These are phyloP conservation scores for Botryotinia narcissicola DNA, from an alignment of 2,329 filamentous ascomycete genomes.

Conservation along the genomic window DNA sequence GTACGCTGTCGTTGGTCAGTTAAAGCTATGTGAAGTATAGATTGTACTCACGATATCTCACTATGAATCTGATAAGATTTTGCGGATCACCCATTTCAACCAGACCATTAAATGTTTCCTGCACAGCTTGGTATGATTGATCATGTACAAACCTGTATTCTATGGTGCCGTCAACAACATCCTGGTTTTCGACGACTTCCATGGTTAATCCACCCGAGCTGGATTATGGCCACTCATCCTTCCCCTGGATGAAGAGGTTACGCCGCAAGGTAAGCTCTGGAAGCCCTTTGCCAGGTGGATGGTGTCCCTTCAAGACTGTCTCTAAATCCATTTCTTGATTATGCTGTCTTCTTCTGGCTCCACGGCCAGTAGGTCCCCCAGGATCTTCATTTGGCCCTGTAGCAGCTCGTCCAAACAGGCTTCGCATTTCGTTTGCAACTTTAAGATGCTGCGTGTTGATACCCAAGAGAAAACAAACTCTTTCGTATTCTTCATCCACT, in stretches of 20 bases:
- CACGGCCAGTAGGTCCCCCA: slow-evolving; percentile 38
- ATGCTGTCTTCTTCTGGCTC: slow-evolving; percentile 43
- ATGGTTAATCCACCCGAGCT: slow-evolving; percentile 80
- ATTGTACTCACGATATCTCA: slow-evolving; percentile 54
- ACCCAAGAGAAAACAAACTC: slow-evolving; percentile 52
- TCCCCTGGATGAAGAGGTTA: slow-evolving; percentile 68
- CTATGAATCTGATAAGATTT: slow-evolving; percentile 72
- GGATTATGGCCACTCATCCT: slow-evolving; percentile 68
- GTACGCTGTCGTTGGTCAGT: slow-evolving; percentile 56
- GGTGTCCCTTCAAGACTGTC: slow-evolving; percentile 43
- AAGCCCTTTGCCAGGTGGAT: slow-evolving; percentile 52
- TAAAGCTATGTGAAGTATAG: not conserved
- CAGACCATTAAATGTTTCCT: slow-evolving; percentile 71
- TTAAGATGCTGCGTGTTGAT: slow-evolving; percentile 74
- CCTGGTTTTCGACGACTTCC: slow-evolving; percentile 53
- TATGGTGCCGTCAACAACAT: slow-evolving; percentile 53
- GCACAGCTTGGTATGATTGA: slow-evolving; percentile 67
- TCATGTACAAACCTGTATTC: slow-evolving; percentile 81
- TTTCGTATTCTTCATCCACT: slow-evolving; percentile 41
- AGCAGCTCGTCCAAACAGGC: slow-evolving; percentile 64
- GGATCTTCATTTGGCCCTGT: slow-evolving; percentile 56
- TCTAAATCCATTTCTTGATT: slow-evolving; percentile 45
- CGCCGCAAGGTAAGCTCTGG: slow-evolving; percentile 57
- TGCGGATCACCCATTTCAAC: slow-evolving; percentile 86
- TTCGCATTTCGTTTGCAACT: slow-evolving; percentile 86